Base-by-base conservation (phyloP, 768 basidiomycete species). In the Hypholoma fasciculare region DNA sequence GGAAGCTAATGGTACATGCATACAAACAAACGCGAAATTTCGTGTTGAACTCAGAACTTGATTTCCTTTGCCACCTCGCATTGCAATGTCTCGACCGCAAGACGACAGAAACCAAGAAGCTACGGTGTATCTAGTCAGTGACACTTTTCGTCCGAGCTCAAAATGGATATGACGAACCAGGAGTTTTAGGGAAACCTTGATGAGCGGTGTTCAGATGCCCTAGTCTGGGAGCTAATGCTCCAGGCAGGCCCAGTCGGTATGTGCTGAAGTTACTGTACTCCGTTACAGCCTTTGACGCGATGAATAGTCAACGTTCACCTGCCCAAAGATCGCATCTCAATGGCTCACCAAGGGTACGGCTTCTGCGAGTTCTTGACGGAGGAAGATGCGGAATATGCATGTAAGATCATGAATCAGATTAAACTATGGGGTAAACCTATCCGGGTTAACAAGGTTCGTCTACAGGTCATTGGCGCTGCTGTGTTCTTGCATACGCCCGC, bases 361-460 rank as follows among this genome's bases (percentile, higher is more conserved):
- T 99, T 99, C 78, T 98, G 96, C 83, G 97, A 99, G 80, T 98
- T 99, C 74, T 78, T 96, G 74, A 95, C 95, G 39, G 96, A 98
- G 78, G 96, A 97, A 73, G 97, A 98, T 76, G 95, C 97, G 61
- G 97, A 99, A 75, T 99, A 99, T 74, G 96, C 95, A 57, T 98
- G 96, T 83, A 97, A 98, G 82, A 98, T 98, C 66, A 98, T 98
- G 96, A 99, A 99, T 72, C 96, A 98, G 81, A 98, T 99, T 71
- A 99, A 99, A 75, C 74, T 99, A 53, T 99, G 92, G 86, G 97
- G 97, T 23, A 98, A 98, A 71, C 97, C 97, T 34, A 97, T 99
- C 58, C 83, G 97, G 63, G 96, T 99, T 62, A 98, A 98, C 82
- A 99, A 98, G 89, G 94, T 92, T 62, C 69, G 87, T 77, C 50